Evolutionary conservation across 345 rosid genomes (phyloP).

Genomic region (Lepidium aucheri): DNA sequence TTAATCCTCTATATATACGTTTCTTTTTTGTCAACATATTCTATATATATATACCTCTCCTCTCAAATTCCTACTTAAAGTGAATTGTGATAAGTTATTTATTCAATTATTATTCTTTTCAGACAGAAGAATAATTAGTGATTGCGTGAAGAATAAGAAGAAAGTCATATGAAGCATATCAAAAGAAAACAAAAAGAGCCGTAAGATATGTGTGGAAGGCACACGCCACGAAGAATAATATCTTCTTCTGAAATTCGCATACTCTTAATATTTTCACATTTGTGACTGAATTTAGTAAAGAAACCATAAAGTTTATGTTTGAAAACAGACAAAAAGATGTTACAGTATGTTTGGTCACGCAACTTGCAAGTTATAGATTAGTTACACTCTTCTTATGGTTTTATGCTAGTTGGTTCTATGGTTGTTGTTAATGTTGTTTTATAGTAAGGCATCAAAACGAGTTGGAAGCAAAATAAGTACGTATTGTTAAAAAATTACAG

Average conservation of each 20-base stretch:
- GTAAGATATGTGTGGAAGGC: slow-evolving; percentile 16
- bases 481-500: neutral
- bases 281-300: neutral
- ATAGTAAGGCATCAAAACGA: no score
- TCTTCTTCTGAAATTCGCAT: slow-evolving; percentile 4
- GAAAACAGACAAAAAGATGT: neutral
- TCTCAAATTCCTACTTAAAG: neutral
- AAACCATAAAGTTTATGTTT: neutral
- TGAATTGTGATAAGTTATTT: neutral
- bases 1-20: no score
- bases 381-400: neutral
- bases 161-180: neutral
- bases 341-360: neutral
- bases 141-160: slow-evolving; percentile 12
- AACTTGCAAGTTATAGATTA: neutral
- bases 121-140: neutral
- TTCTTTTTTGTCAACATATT: slow-evolving; percentile 8
- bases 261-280: neutral
- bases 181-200: slow-evolving; percentile 6
- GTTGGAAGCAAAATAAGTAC: no score
- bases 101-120: neutral
- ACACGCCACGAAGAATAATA: slow-evolving; percentile 19
- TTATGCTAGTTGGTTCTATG: neutral
- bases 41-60: slow-evolving; percentile 1
- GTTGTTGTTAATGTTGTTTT: no score